Evolutionary conservation across 2,329 filamentous ascomycete species (phyloP), one percentile per base, ranked within the genome.

Genomic region (Aspergillus clavatus): DNA sequence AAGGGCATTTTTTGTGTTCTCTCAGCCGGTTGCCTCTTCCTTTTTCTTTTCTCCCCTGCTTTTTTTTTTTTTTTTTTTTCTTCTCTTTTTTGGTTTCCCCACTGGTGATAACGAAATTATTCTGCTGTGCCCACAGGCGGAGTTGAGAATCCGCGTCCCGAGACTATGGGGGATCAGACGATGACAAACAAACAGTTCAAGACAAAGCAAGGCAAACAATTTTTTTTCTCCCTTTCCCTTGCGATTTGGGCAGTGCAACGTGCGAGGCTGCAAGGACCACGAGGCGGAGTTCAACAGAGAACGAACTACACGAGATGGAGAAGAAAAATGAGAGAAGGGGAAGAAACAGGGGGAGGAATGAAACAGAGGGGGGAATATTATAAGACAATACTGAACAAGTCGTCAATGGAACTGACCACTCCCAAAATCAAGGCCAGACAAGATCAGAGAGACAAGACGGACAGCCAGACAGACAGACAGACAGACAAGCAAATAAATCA

Each of bases 1-100:
- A 81, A 79, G 44, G 78, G 71, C 77, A 81, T 80, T 38, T 50
- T 63, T 42, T 45, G n/a, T n/a, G n/a, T n/a, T n/a, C n/a, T n/a
- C n/a, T n/a, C n/a, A n/a, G n/a, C n/a, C n/a, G n/a, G n/a, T n/a
- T n/a, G n/a, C n/a, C n/a, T n/a, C n/a, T n/a, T n/a, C n/a, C n/a
- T n/a, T n/a, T n/a, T n/a, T n/a, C n/a, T n/a, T n/a, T n/a, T n/a
- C n/a, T n/a, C n/a, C n/a, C n/a, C n/a, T n/a, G n/a, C n/a, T n/a
- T n/a, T n/a, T n/a, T n/a, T n/a, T n/a, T n/a, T n/a, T n/a, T n/a
- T n/a, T n/a, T n/a, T n/a, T n/a, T n/a, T n/a, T n/a, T n/a, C n/a
- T n/a, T n/a, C n/a, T n/a, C n/a, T n/a, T n/a, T n/a, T n/a, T n/a
- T n/a, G n/a, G n/a, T n/a, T n/a, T n/a, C n/a, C n/a, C n/a, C n/a